Evolutionary conservation across 1,284 basidiomycete genomes (phyloP).

Genomic region (Gymnopus androsaceus): DNA sequence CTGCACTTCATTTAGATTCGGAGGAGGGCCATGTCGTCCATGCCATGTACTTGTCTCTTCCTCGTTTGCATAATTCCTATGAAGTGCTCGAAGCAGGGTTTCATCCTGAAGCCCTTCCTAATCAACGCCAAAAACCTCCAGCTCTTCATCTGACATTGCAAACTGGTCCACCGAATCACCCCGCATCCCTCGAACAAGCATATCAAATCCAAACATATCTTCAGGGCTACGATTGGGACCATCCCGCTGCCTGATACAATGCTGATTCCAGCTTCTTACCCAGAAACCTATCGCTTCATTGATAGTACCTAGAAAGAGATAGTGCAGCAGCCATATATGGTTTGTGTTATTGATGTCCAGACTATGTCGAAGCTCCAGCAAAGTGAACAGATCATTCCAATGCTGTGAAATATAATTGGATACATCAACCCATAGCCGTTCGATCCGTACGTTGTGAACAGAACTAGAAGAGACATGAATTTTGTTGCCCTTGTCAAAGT

Average conservation of each 20-base stretch:
- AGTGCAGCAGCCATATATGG: too few species aligned
- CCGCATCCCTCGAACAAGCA: constrained; percentile 1
- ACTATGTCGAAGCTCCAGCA: not conserved
- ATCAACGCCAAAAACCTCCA: constrained; percentile 24
- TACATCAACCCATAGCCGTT: constrained; percentile 8
- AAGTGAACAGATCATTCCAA: constrained; percentile 7
- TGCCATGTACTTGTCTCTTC: constrained; percentile 1
- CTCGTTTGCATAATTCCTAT: not conserved
- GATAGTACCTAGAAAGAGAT: too few species aligned
- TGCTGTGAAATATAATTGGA: not conserved
- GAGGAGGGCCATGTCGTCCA: not conserved
- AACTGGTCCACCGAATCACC: constrained; percentile 10
- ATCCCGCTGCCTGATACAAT: not conserved
- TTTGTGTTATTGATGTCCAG: not conserved
- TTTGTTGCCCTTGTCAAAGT: not conserved
- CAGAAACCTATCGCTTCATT: too few species aligned
- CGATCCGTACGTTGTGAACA: constrained; percentile 14
- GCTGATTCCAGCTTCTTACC: too few species aligned
- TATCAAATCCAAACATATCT: constrained; percentile 9
- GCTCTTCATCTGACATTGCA: constrained; percentile 9
- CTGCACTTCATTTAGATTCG: constrained; percentile 1
- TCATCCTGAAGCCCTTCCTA: constrained; percentile 21
- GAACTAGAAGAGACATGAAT: not conserved
- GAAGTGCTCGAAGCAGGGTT: constrained; percentile 2
- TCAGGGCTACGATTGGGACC: not conserved